Evolutionary conservation across 306 rosid species (phyloP), one percentile per base, ranked within the genome.

Genomic region (Sphenostylis stenocarpa): DNA sequence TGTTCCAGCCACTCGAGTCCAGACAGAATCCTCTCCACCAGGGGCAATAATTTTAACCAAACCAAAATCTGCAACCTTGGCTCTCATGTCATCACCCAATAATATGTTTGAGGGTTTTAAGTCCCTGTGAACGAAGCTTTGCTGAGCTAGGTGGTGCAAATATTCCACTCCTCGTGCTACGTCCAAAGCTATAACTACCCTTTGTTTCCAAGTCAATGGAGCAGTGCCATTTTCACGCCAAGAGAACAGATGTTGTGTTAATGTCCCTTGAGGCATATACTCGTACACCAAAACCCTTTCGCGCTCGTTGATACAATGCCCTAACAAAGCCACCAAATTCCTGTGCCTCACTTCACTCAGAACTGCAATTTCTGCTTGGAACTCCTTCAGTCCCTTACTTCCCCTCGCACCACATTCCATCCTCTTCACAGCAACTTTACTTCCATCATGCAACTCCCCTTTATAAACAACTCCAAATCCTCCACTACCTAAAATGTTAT

Each of bases 31-130:
- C 77, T 92, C 88, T 9, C 97, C 97, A 7, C 90, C 97, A 0
- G 97, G 97, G 1, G 96, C 97, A 56, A 26, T 26, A 2, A 90
- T 87, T 60, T 86, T 88, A 68, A 92, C 97, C 85, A 92, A 86
- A 52, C 97, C 97, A 45, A 92, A 92, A 86, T 92, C 97, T 1
- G 97, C 90, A 70, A 92, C 97, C 88, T 92, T 92, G 7, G 97
- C 97, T 82, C 89, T 90, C 96, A 90, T 90, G 82, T 90, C 93
- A 67, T 92, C 96, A 1, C 90, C 92, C 36, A 92, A 90, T 75
- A 92, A 93, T 75, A 92, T 87, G 84, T 92, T 92, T 1, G 96
- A 92, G 43, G 97, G 97, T 72, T 92, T 92, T 38, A 92, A 76
- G 80, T 92, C 97, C 75, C 97, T 79, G 52, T 92, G 97, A 80